These are phyloP conservation scores for Bassia scoparia DNA, from an alignment of 148 eudicot genomes.

Conservation along the genomic window DNA sequence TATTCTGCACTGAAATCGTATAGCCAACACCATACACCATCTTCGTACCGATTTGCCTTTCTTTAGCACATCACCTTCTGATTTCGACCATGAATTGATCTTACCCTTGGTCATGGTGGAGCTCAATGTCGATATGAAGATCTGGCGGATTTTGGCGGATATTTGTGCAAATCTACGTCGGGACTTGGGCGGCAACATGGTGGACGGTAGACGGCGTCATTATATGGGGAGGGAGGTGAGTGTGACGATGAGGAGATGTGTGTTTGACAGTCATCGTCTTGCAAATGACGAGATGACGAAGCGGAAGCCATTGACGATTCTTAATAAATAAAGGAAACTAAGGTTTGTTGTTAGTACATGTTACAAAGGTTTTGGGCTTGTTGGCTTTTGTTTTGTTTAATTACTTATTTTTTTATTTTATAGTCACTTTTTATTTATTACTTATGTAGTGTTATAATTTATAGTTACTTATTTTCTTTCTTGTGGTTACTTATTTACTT, in stretches of 20 bases:
- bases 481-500: no score
- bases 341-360: neutral
- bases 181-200: conserved; percentile 18
- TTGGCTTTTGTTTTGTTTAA: no score
- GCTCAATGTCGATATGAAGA: conserved; percentile 93
- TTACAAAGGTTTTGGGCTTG: no score
- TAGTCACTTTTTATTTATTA: no score
- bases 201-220: conserved; percentile 28
- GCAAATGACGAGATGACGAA: conserved; percentile 42
- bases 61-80: conserved; percentile 69
- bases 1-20: no score
- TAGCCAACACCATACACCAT: no score
- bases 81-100: conserved; percentile 81
- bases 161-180: conserved; percentile 23
- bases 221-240: conserved; percentile 28
- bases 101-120: conserved; percentile 97
- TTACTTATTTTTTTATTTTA: no score
- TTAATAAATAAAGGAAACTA: neutral
- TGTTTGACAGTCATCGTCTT: conserved; percentile 24
- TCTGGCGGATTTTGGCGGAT: conserved; percentile 75
- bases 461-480: no score
- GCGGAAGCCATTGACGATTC: conserved; percentile 45
- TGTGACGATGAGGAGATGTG: conserved; percentile 40
- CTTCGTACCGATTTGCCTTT: conserved; percentile 87
- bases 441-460: no score